Evolutionary conservation across 768 basidiomycete genomes (phyloP).

Genomic region (Pisolithus tinctorius): DNA sequence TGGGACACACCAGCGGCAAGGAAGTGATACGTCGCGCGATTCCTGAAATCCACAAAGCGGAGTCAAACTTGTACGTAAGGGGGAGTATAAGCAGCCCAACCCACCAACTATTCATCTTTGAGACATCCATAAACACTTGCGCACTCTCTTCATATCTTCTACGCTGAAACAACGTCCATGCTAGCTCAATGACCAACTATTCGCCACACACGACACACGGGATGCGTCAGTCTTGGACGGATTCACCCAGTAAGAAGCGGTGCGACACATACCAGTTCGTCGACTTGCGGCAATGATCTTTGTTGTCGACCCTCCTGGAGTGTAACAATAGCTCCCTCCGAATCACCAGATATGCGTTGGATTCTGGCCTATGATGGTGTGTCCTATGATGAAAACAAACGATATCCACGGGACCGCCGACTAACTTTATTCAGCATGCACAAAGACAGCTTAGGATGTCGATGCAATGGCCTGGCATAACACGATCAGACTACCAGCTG

Average conservation of each 20-base stretch:
- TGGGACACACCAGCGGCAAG: conserved; percentile 51
- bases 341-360: conserved; percentile 56
- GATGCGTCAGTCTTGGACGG: conserved; percentile 4
- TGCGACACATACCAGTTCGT: conserved; percentile 45
- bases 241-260: background rate
- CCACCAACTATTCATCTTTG: conserved; percentile 65
- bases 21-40: conserved; percentile 73
- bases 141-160: conserved; percentile 63
- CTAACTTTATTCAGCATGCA: conserved; percentile 69
- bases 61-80: background rate
- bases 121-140: conserved; percentile 56
- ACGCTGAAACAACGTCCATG: conserved; percentile 65
- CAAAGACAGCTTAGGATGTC: conserved; percentile 61
- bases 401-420: background rate
- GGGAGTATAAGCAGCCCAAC: conserved; percentile 8
- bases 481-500: background rate
- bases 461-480: conserved; percentile 39
- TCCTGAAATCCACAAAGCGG: conserved; percentile 36
- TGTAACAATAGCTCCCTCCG: conserved; percentile 50
- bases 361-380: conserved; percentile 52
- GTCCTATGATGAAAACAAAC: background rate
- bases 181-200: conserved; percentile 70
- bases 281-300: conserved; percentile 58
- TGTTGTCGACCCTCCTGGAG: conserved; percentile 45
- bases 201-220: background rate